Evolutionary conservation across 495 filamentous ascomycete species (phyloP), one percentile per base, ranked within the genome.

Genomic region (Xylaria acuta): DNA sequence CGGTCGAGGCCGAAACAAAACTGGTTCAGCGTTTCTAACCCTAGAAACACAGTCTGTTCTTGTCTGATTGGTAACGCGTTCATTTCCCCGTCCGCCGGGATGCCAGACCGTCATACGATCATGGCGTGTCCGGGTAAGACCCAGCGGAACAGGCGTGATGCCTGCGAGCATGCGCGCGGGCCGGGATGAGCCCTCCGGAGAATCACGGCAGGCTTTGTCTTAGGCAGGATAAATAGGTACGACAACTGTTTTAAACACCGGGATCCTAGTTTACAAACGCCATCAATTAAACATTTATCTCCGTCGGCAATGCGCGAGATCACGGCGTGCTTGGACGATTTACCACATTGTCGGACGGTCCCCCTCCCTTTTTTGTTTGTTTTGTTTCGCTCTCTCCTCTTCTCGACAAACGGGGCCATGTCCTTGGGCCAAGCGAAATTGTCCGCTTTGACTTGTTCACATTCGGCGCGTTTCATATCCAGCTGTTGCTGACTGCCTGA

Each of bases 61-160:
- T 59, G 27, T 59, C 38, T 49, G 40, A 65, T 47, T 32, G 63
- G 25, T 3, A 38, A 12, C 64, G n/a, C 41, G 32, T 67, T 20
- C 64, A 67, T 53, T 67, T 25, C 16, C 45, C 9, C 30, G 27
- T 14, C 25, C 30, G 11, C 32, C 32, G 16, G 32, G 25, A 32
- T 38, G 45, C 18, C 41, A n/a, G 20, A 5, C 64, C 32, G 65
- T 67, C 65, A 67, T 67, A 67, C 65, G 65, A 67, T 67, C 49
- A 22, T 67, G 65, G 65, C 65, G 65, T 67, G 65, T 67, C 65
- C n/a, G 49, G n/a, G 16, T 9, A 43, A 11, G 36, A 6, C 34
- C 47, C 65, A 56, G 65, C 65, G 45, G 25, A 67, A 56, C 65
- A 67, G 49, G 65, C 49, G 32, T 67, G 65, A 67, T 67, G 65